Conservation (phyloP, 1,284 basidiomycete species). For the Boletus austroedulis region DNA sequence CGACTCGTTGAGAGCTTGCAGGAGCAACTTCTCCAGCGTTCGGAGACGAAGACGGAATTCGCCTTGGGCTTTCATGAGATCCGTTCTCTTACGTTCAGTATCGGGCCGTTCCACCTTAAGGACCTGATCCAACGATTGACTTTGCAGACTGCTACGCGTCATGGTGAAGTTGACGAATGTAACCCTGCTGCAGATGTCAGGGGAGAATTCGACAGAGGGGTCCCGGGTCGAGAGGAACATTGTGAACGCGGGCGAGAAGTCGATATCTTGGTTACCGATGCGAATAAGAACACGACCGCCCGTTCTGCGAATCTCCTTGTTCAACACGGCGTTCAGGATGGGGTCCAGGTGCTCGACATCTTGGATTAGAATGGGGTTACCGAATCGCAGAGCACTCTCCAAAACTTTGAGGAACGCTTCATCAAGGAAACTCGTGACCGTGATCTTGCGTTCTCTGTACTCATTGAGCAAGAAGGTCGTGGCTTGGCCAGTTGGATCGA, state of each 20-base stretch:
- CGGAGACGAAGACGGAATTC: slow-evolving; percentile 94
- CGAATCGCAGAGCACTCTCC: slow-evolving; percentile 98
- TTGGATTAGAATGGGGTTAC: slow-evolving; percentile 95
- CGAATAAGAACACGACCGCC: slow-evolving; percentile 98
- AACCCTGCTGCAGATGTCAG: slow-evolving; percentile 97
- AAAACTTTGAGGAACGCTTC: slow-evolving; percentile 98
- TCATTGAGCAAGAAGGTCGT: slow-evolving; percentile 93
- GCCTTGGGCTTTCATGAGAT: slow-evolving; percentile 97
- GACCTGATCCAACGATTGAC: slow-evolving; percentile 96
- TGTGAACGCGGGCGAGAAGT: slow-evolving; percentile 98
- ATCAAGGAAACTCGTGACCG: slow-evolving; percentile 97
- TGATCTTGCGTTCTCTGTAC: slow-evolving; percentile 95
- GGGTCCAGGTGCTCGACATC: slow-evolving; percentile 99
- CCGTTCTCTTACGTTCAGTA: slow-evolving; percentile 95
- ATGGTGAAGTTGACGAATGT: slow-evolving; percentile 99
- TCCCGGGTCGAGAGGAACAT: slow-evolving; percentile 99
- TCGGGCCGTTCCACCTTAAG: slow-evolving; percentile 96
- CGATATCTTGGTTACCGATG: slow-evolving; percentile 98
- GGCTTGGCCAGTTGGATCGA: slow-evolving; percentile 99
- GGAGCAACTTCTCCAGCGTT: slow-evolving; percentile 88
- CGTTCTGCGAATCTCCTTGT: slow-evolving; percentile 92
- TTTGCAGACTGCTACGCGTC: slow-evolving; percentile 97
- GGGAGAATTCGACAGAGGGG: slow-evolving; percentile 96
- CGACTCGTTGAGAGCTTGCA: slow-evolving; percentile 97
- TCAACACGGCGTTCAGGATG: slow-evolving; percentile 95